Evolutionary conservation across 1,284 basidiomycete genomes (phyloP).

Genomic region (Melampsora americana): DNA sequence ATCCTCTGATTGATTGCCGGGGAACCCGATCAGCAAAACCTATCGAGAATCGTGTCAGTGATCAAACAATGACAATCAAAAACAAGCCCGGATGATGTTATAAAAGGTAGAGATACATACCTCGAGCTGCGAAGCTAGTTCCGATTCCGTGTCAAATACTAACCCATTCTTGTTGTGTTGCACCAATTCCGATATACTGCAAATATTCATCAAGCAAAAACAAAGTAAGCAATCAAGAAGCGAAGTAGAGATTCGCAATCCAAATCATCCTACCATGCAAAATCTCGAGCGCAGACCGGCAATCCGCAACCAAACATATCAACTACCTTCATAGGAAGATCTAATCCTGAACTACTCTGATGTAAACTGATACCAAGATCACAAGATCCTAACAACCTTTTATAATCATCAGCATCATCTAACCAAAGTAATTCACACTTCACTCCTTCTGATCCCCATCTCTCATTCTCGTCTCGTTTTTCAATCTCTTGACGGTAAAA

Average conservation of each 20-base stretch:
- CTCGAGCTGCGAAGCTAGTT: slow-evolving; percentile 71
- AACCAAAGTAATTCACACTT: slow-evolving; percentile 61
- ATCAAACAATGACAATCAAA: background rate
- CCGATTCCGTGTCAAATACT: slow-evolving; percentile 67
- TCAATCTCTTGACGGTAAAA: slow-evolving; percentile 69
- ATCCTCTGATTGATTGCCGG: background rate
- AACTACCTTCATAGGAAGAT: slow-evolving; percentile 98
- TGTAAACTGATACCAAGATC: slow-evolving; percentile 91
- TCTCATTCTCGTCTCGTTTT: slow-evolving; percentile 60
- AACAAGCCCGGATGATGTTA: background rate
- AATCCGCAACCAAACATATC: slow-evolving; percentile 98
- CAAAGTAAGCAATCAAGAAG: background rate
- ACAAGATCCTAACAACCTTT: slow-evolving; percentile 65
- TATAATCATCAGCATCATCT: slow-evolving; percentile 39
- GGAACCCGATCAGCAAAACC: slow-evolving; percentile 20
- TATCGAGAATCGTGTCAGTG: background rate
- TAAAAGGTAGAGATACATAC: slow-evolving; percentile 56
- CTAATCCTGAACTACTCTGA: slow-evolving; percentile 80
- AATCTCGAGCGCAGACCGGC: slow-evolving; percentile 85
- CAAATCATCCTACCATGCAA: slow-evolving; percentile 66
- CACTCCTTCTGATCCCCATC: slow-evolving; percentile 72
- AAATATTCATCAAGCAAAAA: slow-evolving; percentile 9
- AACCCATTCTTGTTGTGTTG: slow-evolving; percentile 76
- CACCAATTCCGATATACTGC: slow-evolving; percentile 80
- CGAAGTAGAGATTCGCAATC: background rate